Conservation (phyloP, 345 rosid genomes). For the Eutrema japonicum region DNA sequence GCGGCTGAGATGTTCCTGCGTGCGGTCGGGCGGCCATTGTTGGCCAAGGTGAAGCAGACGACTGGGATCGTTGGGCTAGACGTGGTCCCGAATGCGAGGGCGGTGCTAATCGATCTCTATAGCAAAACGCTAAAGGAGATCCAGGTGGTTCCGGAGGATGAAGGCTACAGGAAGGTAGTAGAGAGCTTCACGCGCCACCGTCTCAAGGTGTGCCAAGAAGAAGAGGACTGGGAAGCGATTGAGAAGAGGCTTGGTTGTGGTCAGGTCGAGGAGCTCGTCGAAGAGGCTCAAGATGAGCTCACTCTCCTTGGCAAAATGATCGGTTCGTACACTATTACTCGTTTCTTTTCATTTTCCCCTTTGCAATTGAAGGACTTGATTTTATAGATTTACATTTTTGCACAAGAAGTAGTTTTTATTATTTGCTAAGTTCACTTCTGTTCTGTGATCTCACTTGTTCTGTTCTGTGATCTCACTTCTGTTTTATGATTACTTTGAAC, state of each 20-base stretch:
- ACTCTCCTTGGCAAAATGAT: conserved; percentile 78
- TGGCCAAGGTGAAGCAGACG: conserved; percentile 83
- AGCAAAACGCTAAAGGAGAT: conserved; percentile 81
- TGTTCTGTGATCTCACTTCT: neutral
- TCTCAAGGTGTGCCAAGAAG: conserved; percentile 69
- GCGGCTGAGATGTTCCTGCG: conserved; percentile 63
- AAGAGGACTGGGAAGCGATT: conserved; percentile 76
- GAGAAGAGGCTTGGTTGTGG: conserved; percentile 82
- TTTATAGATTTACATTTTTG: neutral
- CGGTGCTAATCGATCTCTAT: conserved; percentile 64
- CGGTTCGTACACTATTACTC: conserved; percentile 50
- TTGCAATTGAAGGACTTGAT: neutral
- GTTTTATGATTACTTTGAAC: neutral
- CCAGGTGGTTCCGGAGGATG: conserved; percentile 77
- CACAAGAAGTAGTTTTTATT: neutral
- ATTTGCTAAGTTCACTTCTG: neutral
- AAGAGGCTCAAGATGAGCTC: conserved; percentile 87
- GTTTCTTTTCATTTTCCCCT: neutral
- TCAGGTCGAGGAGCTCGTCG: conserved; percentile 92
- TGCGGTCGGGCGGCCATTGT: conserved; percentile 74
- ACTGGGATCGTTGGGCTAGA: conserved; percentile 91
- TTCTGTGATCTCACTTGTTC: neutral
- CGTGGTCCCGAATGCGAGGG: conserved; percentile 85
- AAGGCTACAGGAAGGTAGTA: conserved; percentile 89
- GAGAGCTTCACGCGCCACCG: conserved; percentile 83